Percentiles rank a stretch among this genome's conserved stretches.
Conservation (phyloP, 345 rosid genomes). For the Brassica napus region DNA sequence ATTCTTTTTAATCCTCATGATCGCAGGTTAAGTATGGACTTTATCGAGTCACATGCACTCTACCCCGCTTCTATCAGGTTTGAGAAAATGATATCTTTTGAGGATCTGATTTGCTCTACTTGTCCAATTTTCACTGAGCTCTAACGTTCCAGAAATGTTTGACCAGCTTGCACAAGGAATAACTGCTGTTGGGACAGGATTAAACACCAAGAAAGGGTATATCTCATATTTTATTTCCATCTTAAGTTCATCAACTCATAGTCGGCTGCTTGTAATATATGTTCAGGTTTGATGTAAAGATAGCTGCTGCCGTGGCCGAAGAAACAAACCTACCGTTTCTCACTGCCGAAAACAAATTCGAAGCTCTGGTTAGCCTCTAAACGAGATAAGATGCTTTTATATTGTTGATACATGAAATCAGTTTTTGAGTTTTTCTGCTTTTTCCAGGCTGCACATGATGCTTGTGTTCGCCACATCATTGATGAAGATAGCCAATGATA, state of each 20-base stretch:
- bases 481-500: constrained; percentile 95
- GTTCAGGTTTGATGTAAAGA: constrained; percentile 81
- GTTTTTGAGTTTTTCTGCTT: constrained; percentile 23
- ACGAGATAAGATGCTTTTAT: constrained; percentile 4
- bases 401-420: constrained; percentile 5
- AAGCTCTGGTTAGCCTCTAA: constrained; percentile 78
- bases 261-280: constrained; percentile 29
- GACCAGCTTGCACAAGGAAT: constrained; percentile 98
- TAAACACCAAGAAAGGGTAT: constrained; percentile 96
- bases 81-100: constrained; percentile 18
- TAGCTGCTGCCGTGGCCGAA: constrained; percentile 92
- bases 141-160: constrained; percentile 46
- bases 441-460: constrained; percentile 93
- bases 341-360: constrained; percentile 97
- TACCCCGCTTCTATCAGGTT: constrained; percentile 94
- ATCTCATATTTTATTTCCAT: constrained; percentile 24
- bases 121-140: constrained; percentile 16
- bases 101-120: constrained; percentile 15
- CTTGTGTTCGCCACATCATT: constrained; percentile 82
- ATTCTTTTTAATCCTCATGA: constrained; percentile 6
- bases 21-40: constrained; percentile 86
- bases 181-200: constrained; percentile 98
- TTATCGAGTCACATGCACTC: constrained; percentile 64
- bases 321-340: constrained; percentile 86
- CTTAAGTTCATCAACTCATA: not conserved